phyloP scores from a whole-genome alignment of 345 rosid species.

The Euclidium syriacum region DNA sequence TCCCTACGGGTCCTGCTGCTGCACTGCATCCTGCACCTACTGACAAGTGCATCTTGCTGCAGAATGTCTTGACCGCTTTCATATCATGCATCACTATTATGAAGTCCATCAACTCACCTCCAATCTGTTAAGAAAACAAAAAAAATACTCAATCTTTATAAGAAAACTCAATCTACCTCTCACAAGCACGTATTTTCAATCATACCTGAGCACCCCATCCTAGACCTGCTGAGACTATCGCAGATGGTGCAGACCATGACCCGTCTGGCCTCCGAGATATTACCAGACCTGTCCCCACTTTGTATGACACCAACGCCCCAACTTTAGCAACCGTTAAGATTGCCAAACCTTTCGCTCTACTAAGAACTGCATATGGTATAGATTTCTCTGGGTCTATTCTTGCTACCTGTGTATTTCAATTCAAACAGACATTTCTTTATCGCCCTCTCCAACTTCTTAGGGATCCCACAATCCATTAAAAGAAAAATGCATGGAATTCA shows the following conservation, averaged over 20 bases:
- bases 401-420: slow-evolving; percentile 48
- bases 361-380: slow-evolving; percentile 71
- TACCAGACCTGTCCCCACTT: slow-evolving; percentile 87
- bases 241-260: slow-evolving; percentile 99
- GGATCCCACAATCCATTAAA: not conserved
- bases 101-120: slow-evolving; percentile 97
- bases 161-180: no score
- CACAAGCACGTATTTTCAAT: not conserved
- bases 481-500: not conserved
- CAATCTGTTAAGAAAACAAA: slow-evolving; percentile 45
- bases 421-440: not conserved
- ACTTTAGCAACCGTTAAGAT: slow-evolving; percentile 92
- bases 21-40: slow-evolving; percentile 98
- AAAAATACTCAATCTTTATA: no score
- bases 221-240: slow-evolving; percentile 68
- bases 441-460: not conserved
- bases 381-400: slow-evolving; percentile 79
- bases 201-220: slow-evolving; percentile 99
- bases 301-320: slow-evolving; percentile 70
- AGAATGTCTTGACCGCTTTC: slow-evolving; percentile 92
- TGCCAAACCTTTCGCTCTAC: slow-evolving; percentile 81
- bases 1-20: slow-evolving; percentile 96
- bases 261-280: slow-evolving; percentile 79
- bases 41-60: slow-evolving; percentile 95
- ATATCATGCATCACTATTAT: slow-evolving; percentile 80